Evolutionary conservation across 1,284 basidiomycete species (phyloP).

Genomic region (Bjerkandera adusta): DNA sequence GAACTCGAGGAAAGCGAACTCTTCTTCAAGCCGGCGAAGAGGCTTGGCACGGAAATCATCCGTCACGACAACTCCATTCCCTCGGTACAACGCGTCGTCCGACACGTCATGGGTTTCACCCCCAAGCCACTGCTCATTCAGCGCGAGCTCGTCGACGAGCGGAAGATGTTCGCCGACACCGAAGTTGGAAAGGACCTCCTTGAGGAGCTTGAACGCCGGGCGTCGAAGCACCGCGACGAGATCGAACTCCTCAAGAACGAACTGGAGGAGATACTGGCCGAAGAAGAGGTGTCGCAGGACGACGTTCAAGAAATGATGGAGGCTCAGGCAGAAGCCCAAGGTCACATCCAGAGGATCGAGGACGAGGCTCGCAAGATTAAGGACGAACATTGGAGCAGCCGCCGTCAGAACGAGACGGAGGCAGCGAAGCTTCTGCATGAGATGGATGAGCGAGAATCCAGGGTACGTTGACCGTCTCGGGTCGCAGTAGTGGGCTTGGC

Average conservation of each 20-base stretch:
- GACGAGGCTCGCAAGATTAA: neutral
- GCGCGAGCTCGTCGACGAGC: slow-evolving; percentile 15
- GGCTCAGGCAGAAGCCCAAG: slow-evolving; percentile 1
- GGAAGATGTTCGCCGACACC: slow-evolving; percentile 12
- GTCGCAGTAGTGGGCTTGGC: too few relatives aligned
- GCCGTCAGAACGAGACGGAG: too few relatives aligned
- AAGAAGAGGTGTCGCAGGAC: neutral
- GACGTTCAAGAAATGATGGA: slow-evolving; percentile 3
- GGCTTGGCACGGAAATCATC: slow-evolving; percentile 11
- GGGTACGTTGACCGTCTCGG: too few relatives aligned
- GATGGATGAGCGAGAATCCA: too few relatives aligned
- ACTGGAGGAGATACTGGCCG: slow-evolving; percentile 12
- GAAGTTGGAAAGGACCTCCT: slow-evolving; percentile 9
- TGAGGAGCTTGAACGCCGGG: too few relatives aligned
- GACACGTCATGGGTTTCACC: slow-evolving; percentile 8
- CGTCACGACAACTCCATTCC: slow-evolving; percentile 12
- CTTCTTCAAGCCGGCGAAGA: slow-evolving; percentile 14
- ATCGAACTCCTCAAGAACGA: slow-evolving; percentile 15
- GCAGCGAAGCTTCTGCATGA: too few relatives aligned
- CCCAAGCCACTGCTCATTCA: slow-evolving; percentile 15
- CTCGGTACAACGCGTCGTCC: slow-evolving; percentile 13
- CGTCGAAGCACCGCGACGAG: slow-evolving; percentile 9
- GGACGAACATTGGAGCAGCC: slow-evolving; percentile 1
- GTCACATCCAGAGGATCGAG: slow-evolving; percentile 2
- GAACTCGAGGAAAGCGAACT: slow-evolving; percentile 6